Base-by-base conservation (phyloP, 108 stramenopile genomes). In the Cyclotella baltica region DNA sequence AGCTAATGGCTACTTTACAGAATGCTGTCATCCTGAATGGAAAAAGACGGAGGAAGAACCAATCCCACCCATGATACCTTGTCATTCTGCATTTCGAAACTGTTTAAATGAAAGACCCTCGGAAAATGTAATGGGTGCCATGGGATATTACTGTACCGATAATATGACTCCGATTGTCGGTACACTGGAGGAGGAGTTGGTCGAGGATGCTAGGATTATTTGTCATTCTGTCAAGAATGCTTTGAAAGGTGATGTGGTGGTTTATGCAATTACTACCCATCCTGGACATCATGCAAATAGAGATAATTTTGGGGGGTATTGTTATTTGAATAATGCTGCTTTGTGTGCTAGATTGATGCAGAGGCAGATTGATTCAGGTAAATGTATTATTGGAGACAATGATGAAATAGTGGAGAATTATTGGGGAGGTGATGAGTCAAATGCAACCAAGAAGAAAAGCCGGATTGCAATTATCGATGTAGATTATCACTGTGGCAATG, bases 291-390 rank as follows among this genome's bases (percentile, higher is more conserved):
- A 95, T 74, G 89, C 88, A 0, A 83, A 85, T 20, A 11, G 64
- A n/a, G 90, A 93, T 70, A 80, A 78, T 25, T 92, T 89, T 80
- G 94, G 94, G 27, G 94, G 94, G 52, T 95, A 93, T 72, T 95
- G 94, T 64, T 92, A 92, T 63, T 63, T 91, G 50, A 92, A 92
- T 73, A 86, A 91, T 77, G 89, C 86, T 16, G 91, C 93, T 3
- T 46, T 82, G 8, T 85, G 84, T 31, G 90, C 89, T 5, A 67
- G 77, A 16, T 25, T 85, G 53, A 71, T 90, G 70, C 90, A 88
- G 58, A 15, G 70, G 38, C 53, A 55, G 15, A 10, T 88, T 20
- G 76, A 58, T 15, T 31, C 51, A n/a, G 64, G 67, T 4, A 72
- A 52, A 27, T 53, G 66, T 23, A 65, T 35, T 30, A 18, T 28